Percentiles rank a stretch among this genome's conserved stretches.
Conservation (phyloP, 1,284 basidiomycete genomes). For the Ceratobasidium papillatum region DNA sequence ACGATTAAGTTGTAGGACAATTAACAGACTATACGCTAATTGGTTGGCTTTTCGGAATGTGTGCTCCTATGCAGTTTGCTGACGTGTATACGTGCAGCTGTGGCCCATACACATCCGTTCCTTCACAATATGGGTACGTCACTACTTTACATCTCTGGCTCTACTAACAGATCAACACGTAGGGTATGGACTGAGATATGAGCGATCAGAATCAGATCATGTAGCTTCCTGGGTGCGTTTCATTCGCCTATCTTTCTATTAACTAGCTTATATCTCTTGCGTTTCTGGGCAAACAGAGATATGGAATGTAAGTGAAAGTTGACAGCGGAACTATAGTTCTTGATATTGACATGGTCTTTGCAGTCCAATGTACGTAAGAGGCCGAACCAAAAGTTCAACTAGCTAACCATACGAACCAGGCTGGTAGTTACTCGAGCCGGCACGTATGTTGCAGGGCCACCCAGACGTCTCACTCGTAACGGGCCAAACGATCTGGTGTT, state of each 20-base stretch:
- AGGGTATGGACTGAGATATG: neutral
- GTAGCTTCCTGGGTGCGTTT: neutral
- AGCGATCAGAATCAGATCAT: neutral
- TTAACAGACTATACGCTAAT: neutral
- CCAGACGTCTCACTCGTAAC: neutral
- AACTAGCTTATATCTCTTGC: neutral
- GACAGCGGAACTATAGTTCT: neutral
- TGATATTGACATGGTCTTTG: neutral
- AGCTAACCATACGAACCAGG: neutral
- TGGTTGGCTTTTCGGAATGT: neutral
- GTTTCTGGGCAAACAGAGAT: neutral
- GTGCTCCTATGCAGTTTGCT: neutral
- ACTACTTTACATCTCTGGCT: neutral
- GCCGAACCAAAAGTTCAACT: neutral
- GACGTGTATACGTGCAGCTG: neutral
- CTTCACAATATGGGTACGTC: neutral
- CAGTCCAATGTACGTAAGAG: neutral
- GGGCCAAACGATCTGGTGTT: neutral
- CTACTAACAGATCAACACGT: neutral
- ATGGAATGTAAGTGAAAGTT: neutral
- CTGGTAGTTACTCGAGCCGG: neutral
- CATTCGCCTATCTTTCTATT: neutral
- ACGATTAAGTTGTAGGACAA: neutral
- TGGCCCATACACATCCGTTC: neutral
- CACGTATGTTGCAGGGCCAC: neutral